Percentiles rank a stretch among this genome's conserved stretches.
Evolutionary conservation across 257 asterid genomes (phyloP).

Genomic region (Ajuga chamaepitys): DNA sequence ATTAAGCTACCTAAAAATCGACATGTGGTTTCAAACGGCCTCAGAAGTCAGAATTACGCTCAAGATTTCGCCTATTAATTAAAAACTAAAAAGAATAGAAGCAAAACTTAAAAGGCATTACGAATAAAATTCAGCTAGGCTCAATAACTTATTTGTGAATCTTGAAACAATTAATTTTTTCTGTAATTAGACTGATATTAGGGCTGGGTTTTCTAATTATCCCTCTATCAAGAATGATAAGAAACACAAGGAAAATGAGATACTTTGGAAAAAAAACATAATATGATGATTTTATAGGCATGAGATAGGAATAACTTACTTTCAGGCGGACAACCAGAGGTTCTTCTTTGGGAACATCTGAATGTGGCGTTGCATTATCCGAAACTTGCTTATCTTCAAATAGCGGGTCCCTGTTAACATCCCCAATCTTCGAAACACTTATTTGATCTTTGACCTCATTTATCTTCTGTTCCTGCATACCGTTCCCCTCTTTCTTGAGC

Average conservation of each 20-base stretch:
- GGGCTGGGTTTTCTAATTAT: too few relatives aligned
- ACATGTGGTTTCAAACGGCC: too few relatives aligned
- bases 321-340: slow-evolving; percentile 80
- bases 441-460: slow-evolving; percentile 25
- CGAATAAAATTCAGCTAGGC: too few relatives aligned
- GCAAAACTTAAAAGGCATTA: too few relatives aligned
- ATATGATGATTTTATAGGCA: neutral
- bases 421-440: slow-evolving; percentile 29
- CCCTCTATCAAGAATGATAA: neutral
- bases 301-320: slow-evolving; percentile 30
- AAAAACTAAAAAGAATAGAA: too few relatives aligned
- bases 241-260: neutral
- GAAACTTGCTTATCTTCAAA: slow-evolving; percentile 20
- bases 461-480: slow-evolving; percentile 28
- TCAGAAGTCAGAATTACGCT: too few relatives aligned
- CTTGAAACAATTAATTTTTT: too few relatives aligned
- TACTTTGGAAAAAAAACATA: neutral
- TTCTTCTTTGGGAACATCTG: slow-evolving; percentile 53
- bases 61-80: too few relatives aligned
- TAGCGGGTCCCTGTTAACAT: slow-evolving; percentile 30
- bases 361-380: slow-evolving; percentile 29
- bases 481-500: slow-evolving; percentile 63
- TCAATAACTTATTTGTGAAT: too few relatives aligned
- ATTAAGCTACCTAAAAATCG: too few relatives aligned
- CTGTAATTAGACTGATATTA: too few relatives aligned